Conservation (phyloP, 805 yeast species). For the Kazachstania kunashirensis region DNA sequence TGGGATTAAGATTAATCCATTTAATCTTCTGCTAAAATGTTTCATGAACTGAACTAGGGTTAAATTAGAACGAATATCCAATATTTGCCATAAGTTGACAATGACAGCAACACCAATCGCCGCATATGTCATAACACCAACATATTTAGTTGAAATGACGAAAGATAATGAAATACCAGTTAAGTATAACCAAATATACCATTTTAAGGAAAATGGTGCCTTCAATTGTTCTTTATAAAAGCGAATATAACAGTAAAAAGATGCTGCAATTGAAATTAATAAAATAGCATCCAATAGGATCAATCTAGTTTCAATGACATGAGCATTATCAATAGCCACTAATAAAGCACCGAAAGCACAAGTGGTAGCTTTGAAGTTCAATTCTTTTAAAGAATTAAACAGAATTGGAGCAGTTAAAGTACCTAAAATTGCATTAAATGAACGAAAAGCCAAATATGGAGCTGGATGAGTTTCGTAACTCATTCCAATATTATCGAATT, state of each 20-base stretch:
- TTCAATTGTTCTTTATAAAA: slow-evolving; percentile 61
- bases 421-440: slow-evolving; percentile 73
- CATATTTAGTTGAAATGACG: slow-evolving; percentile 92
- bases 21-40: slow-evolving; percentile 69
- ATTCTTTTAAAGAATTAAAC: slow-evolving; percentile 76
- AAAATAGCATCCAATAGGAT: slow-evolving; percentile 88
- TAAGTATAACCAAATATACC: slow-evolving; percentile 82
- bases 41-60: slow-evolving; percentile 44
- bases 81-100: slow-evolving; percentile 78
- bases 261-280: slow-evolving; percentile 69
- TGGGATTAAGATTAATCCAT: slow-evolving; percentile 68
- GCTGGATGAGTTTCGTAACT: slow-evolving; percentile 67
- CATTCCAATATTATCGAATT: slow-evolving; percentile 84
- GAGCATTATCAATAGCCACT: slow-evolving; percentile 83
- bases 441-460: slow-evolving; percentile 78
- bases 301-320: slow-evolving; percentile 79
- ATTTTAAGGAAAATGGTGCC: slow-evolving; percentile 52
- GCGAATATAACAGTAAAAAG: slow-evolving; percentile 68
- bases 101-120: slow-evolving; percentile 82
- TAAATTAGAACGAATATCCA: slow-evolving; percentile 63
- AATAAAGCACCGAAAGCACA: slow-evolving; percentile 67
- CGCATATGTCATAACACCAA: slow-evolving; percentile 85
- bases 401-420: slow-evolving; percentile 73
- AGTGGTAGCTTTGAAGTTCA: slow-evolving; percentile 69
- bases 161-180: slow-evolving; percentile 85